Conservation (phyloP, 208 protist species). For the Acanthamoeba castellanii region DNA sequence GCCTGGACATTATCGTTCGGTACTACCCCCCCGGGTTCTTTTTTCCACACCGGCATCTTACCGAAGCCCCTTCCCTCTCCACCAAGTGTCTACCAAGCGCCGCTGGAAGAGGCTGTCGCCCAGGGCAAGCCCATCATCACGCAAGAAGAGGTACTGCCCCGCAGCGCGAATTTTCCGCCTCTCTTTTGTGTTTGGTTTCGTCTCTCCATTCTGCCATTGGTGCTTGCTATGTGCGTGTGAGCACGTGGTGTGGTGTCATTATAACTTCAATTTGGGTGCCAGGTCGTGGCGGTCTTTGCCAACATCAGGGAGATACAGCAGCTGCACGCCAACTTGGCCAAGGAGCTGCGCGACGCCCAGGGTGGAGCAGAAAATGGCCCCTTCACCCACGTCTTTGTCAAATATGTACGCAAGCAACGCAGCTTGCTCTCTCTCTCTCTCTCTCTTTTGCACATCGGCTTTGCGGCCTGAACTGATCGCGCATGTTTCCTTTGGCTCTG, state of each 20-base stretch:
- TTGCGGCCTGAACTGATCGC: too few relatives aligned
- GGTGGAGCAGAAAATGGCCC: slow-evolving; percentile 5
- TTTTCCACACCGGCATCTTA: neutral
- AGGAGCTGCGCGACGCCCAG: slow-evolving; percentile 3
- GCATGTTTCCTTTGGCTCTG: too few relatives aligned
- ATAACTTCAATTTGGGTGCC: neutral
- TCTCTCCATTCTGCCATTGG: neutral
- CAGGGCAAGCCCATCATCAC: slow-evolving; percentile 15
- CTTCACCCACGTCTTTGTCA: slow-evolving; percentile 26
- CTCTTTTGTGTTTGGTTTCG: neutral
- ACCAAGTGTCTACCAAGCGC: neutral
- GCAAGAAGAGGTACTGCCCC: neutral
- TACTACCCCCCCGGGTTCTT: neutral
- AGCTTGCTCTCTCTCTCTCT: neutral
- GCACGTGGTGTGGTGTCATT: too few relatives aligned
- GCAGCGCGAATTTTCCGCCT: neutral
- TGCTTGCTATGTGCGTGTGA: too few relatives aligned
- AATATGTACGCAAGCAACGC: slow-evolving; percentile 8
- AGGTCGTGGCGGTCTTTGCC: slow-evolving; percentile 35
- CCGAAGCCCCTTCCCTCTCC: neutral
- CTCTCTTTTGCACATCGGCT: too few relatives aligned
- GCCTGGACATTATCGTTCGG: slow-evolving; percentile 51
- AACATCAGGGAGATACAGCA: slow-evolving; percentile 53
- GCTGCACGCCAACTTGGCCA: slow-evolving; percentile 8
- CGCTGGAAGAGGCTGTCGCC: neutral